phyloP scores from a whole-genome alignment of 257 asterid genomes.

The Solanum boliviense region DNA sequence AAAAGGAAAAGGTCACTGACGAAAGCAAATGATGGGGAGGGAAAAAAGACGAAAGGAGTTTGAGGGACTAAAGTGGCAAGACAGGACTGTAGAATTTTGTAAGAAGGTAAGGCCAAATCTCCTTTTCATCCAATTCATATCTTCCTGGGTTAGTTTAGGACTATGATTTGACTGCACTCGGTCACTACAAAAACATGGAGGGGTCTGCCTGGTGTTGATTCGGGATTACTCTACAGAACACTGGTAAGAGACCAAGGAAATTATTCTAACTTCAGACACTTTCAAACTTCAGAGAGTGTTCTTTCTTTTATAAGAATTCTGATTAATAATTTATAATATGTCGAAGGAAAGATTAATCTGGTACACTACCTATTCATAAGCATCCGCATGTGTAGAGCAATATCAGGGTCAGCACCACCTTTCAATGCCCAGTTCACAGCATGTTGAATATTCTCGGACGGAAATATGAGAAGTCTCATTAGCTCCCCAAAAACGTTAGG shows the following conservation, averaged over 20 bases:
- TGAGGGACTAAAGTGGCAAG: background rate
- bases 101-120: background rate
- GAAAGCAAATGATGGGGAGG: background rate
- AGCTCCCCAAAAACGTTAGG: conserved; percentile 95
- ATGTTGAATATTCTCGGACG: conserved; percentile 40
- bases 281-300: background rate
- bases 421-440: conserved; percentile 57
- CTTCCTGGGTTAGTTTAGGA: background rate
- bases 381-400: conserved; percentile 94
- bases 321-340: background rate
- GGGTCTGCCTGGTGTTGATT: background rate
- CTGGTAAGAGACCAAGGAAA: background rate
- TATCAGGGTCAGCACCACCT: conserved; percentile 73
- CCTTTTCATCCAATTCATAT: background rate
- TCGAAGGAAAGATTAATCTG: background rate
- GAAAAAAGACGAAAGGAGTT: background rate
- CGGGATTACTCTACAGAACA: background rate
- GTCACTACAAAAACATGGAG: background rate
- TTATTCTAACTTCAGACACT: background rate
- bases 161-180: background rate
- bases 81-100: background rate
- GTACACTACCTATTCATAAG: conserved; percentile 50
- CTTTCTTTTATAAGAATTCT: background rate
- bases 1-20: background rate
- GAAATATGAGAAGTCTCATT: conserved; percentile 76